Conservation (phyloP, 805 yeast genomes). For the Ogataea haglerorum region DNA sequence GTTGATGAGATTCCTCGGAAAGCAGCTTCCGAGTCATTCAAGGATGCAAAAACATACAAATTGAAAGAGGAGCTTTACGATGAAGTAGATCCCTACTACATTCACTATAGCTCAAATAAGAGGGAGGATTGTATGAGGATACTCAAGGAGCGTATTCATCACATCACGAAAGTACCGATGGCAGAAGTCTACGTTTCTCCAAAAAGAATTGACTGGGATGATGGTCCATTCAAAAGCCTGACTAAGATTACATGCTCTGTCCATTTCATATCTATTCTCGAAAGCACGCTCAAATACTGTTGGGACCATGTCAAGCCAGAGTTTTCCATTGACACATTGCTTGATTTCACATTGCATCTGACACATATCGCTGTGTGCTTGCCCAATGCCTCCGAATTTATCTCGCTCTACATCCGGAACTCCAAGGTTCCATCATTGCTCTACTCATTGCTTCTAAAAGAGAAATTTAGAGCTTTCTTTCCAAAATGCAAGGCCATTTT, state of each 20-base stretch:
- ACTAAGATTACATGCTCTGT: slow-evolving; percentile 51
- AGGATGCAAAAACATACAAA: slow-evolving; percentile 61
- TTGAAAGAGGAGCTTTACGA: slow-evolving; percentile 54
- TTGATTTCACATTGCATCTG: slow-evolving; percentile 61
- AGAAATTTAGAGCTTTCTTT: slow-evolving; percentile 41
- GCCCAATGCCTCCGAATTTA: slow-evolving; percentile 28
- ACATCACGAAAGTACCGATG: slow-evolving; percentile 34
- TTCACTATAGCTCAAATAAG: slow-evolving; percentile 71
- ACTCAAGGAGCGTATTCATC: slow-evolving; percentile 49
- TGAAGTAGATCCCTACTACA: slow-evolving; percentile 75
- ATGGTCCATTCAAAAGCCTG: slow-evolving; percentile 40
- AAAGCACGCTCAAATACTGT: slow-evolving; percentile 44
- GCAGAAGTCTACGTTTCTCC: slow-evolving; percentile 61
- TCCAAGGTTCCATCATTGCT: slow-evolving; percentile 28
- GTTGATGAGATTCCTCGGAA: slow-evolving; percentile 55
- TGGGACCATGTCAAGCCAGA: slow-evolving; percentile 8
- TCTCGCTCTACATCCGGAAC: slow-evolving; percentile 6
- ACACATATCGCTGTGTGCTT: slow-evolving; percentile 58
- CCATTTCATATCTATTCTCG: slow-evolving; percentile 52
- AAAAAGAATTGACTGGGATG: slow-evolving; percentile 35
- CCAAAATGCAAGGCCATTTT: slow-evolving; percentile 59
- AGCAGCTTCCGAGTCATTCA: slow-evolving; percentile 36
- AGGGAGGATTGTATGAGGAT: slow-evolving; percentile 78
- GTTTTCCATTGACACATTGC: slow-evolving; percentile 47
- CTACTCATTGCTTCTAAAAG: slow-evolving; percentile 41